Conservation (phyloP, 169 alveolate genomes). For the Eimeria zaria region DNA sequence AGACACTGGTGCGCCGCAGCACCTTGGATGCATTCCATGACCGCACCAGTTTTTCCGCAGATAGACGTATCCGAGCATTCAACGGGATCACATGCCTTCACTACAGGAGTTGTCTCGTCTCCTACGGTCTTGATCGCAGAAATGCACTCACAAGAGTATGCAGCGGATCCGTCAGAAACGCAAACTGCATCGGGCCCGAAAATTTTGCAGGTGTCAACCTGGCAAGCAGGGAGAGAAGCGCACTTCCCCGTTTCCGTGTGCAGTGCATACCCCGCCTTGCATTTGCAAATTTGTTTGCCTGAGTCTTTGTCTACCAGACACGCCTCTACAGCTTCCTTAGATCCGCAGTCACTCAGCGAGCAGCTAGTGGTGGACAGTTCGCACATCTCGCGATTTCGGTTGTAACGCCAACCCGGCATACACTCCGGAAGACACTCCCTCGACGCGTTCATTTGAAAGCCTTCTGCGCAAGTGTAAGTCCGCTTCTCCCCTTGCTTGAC, state of each 20-base stretch:
- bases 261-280: slow-evolving; percentile 59
- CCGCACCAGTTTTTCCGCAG: slow-evolving; percentile 19
- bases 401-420: slow-evolving; percentile 31
- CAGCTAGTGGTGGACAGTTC: slow-evolving; percentile 7
- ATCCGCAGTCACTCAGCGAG: slow-evolving; percentile 33
- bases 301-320: slow-evolving; percentile 59
- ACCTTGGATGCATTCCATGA: slow-evolving; percentile 38
- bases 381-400: slow-evolving; percentile 65
- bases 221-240: slow-evolving; percentile 46
- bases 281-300: slow-evolving; percentile 57
- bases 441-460: slow-evolving; percentile 31
- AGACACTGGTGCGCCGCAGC: slow-evolving; percentile 13
- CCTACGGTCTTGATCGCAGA: slow-evolving; percentile 13
- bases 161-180: slow-evolving; percentile 53
- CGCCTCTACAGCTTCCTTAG: slow-evolving; percentile 23
- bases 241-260: slow-evolving; percentile 51
- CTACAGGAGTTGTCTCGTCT: slow-evolving; percentile 43
- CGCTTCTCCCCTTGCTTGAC: background rate
- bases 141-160: slow-evolving; percentile 48
- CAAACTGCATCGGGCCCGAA: slow-evolving; percentile 59
- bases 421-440: slow-evolving; percentile 65
- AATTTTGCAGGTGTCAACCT: slow-evolving; percentile 15
- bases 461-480: slow-evolving; percentile 4
- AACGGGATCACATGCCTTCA: slow-evolving; percentile 58
- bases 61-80: slow-evolving; percentile 64